Base-by-base conservation (phyloP, 306 rosid species). In the Quercus robur region DNA sequence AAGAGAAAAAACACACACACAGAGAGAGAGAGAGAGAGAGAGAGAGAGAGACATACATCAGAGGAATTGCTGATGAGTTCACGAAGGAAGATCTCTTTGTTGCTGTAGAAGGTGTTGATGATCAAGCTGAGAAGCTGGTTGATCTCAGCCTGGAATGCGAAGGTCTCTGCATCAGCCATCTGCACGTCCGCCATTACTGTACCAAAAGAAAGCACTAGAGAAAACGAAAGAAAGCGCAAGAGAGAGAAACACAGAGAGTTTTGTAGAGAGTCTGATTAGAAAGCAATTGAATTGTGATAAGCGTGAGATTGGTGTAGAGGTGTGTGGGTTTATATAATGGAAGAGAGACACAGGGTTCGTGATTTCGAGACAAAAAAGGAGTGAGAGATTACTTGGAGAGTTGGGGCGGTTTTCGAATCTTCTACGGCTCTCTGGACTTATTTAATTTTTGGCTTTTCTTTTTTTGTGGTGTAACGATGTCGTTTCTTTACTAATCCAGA, bases 61-160 rank as follows among this genome's bases (percentile, higher is more conserved):
- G 93, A 91, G 4, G 93, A 14, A 12, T 91, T 91, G 84, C 93
- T 91, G 72, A 91, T 81, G 12, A 91, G 3, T 61, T 91, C 95
- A 5, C 93, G 93, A 62, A 91, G 86, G 84, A 91, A 91, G n/a
- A 91, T 91, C 91, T 91, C 95, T 71, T 91, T 91, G 86, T 91
- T 91, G 81, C 90, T 87, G 71, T 91, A 91, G 64, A 90, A 90
- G 0, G 91, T 88, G 80, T 90, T 90, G 88, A 90, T 90, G 81
- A 90, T 90, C 79, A 90, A 81, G 63, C 92, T 88, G 6, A 90
- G 88, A 30, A 90, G 92, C 69, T 88, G 91, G 83, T 90, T 90
- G 70, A 88, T 90, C 83, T 90, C 94, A 0, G 94, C 94, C 33
- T 90, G 94, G 58, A 90, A 90, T 0, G 94, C 92, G 73, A 91